phyloP scores from a whole-genome alignment of 1,284 basidiomycete genomes.

The Malassezia yamatoensis region DNA sequence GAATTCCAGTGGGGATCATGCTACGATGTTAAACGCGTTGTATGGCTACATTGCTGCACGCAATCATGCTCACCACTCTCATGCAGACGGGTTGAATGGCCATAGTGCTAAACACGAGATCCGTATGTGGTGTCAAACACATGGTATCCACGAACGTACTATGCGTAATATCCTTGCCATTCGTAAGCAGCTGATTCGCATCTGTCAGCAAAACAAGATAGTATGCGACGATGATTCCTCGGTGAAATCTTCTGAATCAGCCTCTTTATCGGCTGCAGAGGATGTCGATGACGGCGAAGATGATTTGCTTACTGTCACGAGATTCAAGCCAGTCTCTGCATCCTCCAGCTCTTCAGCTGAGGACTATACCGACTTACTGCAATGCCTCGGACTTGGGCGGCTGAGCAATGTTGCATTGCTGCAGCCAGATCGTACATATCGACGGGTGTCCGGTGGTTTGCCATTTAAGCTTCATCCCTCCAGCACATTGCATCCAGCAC shows the following conservation, averaged over 20 bases:
- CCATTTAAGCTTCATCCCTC: constrained; percentile 41
- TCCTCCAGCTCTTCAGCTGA: constrained; percentile 1
- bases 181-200: constrained; percentile 29
- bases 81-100: background rate
- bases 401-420: constrained; percentile 28
- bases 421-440: constrained; percentile 27
- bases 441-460: constrained; percentile 21
- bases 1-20: constrained; percentile 38
- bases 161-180: constrained; percentile 36
- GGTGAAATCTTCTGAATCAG: background rate
- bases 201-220: constrained; percentile 34
- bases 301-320: constrained; percentile 3
- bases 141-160: constrained; percentile 35
- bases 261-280: background rate
- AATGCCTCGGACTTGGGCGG: constrained; percentile 27
- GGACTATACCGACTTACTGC: constrained; percentile 22
- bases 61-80: background rate
- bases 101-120: constrained; percentile 11
- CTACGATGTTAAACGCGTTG: constrained; percentile 38
- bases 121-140: constrained; percentile 33
- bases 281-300: constrained; percentile 10
- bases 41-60: constrained; percentile 36
- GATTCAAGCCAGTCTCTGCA: background rate
- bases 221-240: constrained; percentile 25
- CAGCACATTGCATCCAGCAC: constrained; percentile 27